phyloP scores from a whole-genome alignment of 1,284 basidiomycete species.

The Moesziomyces globuligerus region DNA sequence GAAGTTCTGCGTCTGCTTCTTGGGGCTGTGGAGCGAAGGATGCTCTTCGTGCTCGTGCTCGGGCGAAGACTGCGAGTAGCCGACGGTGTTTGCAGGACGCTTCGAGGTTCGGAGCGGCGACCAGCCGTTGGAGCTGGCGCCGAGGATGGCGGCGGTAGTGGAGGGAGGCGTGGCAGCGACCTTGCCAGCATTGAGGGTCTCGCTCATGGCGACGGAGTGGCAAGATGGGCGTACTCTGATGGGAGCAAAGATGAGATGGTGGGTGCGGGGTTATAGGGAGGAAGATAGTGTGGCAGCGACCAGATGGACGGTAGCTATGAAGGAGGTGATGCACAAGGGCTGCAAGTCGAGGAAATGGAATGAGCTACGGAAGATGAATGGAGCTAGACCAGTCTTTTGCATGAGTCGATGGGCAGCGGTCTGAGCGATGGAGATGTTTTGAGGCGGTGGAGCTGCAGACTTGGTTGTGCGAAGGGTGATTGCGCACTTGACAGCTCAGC shows the following conservation, averaged over 20 bases:
- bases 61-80: conserved; percentile 31
- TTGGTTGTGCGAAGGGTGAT: too few relatives aligned
- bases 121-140: conserved; percentile 58
- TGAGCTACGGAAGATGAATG: too few relatives aligned
- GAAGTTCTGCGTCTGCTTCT: conserved; percentile 47
- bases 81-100: conserved; percentile 17
- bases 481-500: too few relatives aligned
- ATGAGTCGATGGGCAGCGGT: too few relatives aligned
- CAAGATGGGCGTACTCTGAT: too few relatives aligned
- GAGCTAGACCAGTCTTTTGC: too few relatives aligned
- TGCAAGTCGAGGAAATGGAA: background rate
- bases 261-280: background rate
- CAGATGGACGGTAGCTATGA: background rate
- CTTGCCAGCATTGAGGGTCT: conserved; percentile 7
- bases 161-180: conserved; percentile 32
- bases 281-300: background rate
- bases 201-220: conserved; percentile 31
- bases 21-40: conserved; percentile 42
- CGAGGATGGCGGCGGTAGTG: conserved; percentile 56
- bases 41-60: conserved; percentile 32
- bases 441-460: too few relatives aligned
- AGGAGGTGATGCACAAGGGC: background rate
- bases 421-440: too few relatives aligned
- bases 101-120: conserved; percentile 47
- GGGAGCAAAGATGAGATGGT: too few relatives aligned